phyloP scores from a whole-genome alignment of 768 basidiomycete species.

The Phanerodontia chrysosporium region DNA sequence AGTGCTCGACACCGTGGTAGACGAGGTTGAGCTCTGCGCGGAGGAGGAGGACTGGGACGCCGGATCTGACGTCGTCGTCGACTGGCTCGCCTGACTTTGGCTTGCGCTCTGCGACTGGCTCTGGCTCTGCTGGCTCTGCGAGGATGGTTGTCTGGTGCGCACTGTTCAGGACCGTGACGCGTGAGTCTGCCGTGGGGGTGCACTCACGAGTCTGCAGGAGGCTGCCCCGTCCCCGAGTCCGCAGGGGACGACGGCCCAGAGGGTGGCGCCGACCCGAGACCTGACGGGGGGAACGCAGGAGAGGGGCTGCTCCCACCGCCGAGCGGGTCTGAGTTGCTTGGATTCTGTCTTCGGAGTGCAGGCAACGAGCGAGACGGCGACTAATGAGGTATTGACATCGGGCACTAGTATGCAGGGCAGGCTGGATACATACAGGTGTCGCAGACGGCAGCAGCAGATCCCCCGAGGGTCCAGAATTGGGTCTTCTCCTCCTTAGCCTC shows the following conservation, averaged over 20 bases:
- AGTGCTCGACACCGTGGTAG: not conserved
- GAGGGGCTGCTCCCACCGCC: not conserved
- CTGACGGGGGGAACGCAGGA: not conserved
- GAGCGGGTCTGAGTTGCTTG: not conserved
- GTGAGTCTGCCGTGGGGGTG: not conserved
- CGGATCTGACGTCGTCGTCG: not conserved
- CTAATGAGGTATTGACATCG: not conserved
- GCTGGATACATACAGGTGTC: not conserved
- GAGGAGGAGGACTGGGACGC: not conserved
- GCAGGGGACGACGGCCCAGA: not conserved
- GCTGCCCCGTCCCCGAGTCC: not conserved
- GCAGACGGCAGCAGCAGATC: not conserved
- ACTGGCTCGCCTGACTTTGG: not conserved
- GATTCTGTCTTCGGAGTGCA: not conserved
- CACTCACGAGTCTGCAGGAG: not conserved
- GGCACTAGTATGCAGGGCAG: not conserved
- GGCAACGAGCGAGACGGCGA: not conserved
- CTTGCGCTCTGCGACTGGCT: not conserved
- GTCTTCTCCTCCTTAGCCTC: not conserved
- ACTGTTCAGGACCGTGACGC: not conserved
- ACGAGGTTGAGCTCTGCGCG: not conserved
- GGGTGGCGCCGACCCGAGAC: not conserved
- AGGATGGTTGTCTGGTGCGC: not conserved
- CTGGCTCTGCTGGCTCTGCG: not conserved
- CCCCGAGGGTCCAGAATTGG: not conserved